phyloP scores from a whole-genome alignment of 1,139 yeast species.

The Kurtzmaniella quercitrusa region DNA sequence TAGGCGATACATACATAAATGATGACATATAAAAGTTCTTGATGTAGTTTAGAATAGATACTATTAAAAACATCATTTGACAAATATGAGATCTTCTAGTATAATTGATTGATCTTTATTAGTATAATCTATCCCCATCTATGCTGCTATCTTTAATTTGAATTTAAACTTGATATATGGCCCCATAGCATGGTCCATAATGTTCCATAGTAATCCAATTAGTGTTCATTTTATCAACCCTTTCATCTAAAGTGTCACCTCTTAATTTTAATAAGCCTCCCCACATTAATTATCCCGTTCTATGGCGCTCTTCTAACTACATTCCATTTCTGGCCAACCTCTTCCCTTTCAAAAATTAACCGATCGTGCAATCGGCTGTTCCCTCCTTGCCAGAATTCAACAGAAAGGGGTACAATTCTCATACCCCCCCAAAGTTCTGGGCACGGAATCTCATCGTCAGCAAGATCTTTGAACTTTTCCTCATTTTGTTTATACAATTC shows the following conservation, averaged over 20 bases:
- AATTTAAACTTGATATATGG: no score
- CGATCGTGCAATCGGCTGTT: slow-evolving; percentile 88
- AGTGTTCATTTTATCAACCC: no score
- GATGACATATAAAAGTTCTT: neutral
- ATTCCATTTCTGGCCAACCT: slow-evolving; percentile 50
- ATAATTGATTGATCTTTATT: no score
- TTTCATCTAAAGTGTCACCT: no score
- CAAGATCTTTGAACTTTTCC: slow-evolving; percentile 52
- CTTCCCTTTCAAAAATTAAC: slow-evolving; percentile 62
- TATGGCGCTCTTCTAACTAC: slow-evolving; percentile 73
- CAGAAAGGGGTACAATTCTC: slow-evolving; percentile 78
- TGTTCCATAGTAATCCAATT: no score
- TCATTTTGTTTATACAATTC: slow-evolving; percentile 42
- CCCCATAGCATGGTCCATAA: no score
- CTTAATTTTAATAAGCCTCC: no score
- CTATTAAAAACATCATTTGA: no score
- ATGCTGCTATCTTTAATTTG: no score
- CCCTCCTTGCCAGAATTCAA: slow-evolving; percentile 98
- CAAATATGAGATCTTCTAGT: no score
- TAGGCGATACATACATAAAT: neutral
- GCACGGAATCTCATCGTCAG: slow-evolving; percentile 68
- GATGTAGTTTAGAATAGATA: no score
- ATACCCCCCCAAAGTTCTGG: slow-evolving; percentile 97
- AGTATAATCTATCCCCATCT: no score
- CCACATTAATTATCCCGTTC: slow-evolving; percentile 4